Conservation (phyloP, 2,329 filamentous ascomycete species). For the Tetracladium maxilliforme region DNA sequence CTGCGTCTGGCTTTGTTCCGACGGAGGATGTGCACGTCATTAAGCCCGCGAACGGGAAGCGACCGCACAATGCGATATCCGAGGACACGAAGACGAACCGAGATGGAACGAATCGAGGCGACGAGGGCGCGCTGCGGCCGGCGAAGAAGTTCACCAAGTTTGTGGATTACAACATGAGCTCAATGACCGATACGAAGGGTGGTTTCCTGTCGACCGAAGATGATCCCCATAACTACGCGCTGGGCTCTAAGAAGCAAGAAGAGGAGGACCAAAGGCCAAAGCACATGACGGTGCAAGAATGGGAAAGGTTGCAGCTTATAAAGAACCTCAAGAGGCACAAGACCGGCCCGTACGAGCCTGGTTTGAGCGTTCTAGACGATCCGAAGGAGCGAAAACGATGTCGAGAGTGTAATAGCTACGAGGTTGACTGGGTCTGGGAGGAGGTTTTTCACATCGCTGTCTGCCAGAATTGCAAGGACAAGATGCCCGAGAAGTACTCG, state of each 20-base stretch:
- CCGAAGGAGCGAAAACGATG: slow-evolving; percentile 57
- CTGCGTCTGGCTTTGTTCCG: slow-evolving; percentile 56
- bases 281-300: slow-evolving; percentile 81
- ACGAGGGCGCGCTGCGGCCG: slow-evolving; percentile 40
- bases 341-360: slow-evolving; percentile 76
- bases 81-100: slow-evolving; percentile 4
- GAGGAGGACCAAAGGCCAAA: slow-evolving; percentile 60
- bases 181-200: slow-evolving; percentile 96
- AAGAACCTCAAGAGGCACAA: slow-evolving; percentile 58
- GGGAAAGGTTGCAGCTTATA: slow-evolving; percentile 72
- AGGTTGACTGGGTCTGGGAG: slow-evolving; percentile 93
- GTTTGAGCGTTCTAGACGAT: slow-evolving; percentile 59
- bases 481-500: slow-evolving; percentile 81
- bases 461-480: slow-evolving; percentile 79
- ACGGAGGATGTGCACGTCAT: slow-evolving; percentile 47
- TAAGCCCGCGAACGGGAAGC: slow-evolving; percentile 59
- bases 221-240: slow-evolving; percentile 74
- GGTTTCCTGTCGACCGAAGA: slow-evolving; percentile 86
- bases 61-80: slow-evolving; percentile 12
- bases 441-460: slow-evolving; percentile 65
- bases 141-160: slow-evolving; percentile 84
- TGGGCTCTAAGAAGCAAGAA: slow-evolving; percentile 36
- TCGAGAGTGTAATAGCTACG: slow-evolving; percentile 65
- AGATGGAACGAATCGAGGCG: slow-evolving; percentile 17
- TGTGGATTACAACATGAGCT: slow-evolving; percentile 94